Conservation (phyloP, 345 rosid genomes). For the Bruguiera gymnorhiza region DNA sequence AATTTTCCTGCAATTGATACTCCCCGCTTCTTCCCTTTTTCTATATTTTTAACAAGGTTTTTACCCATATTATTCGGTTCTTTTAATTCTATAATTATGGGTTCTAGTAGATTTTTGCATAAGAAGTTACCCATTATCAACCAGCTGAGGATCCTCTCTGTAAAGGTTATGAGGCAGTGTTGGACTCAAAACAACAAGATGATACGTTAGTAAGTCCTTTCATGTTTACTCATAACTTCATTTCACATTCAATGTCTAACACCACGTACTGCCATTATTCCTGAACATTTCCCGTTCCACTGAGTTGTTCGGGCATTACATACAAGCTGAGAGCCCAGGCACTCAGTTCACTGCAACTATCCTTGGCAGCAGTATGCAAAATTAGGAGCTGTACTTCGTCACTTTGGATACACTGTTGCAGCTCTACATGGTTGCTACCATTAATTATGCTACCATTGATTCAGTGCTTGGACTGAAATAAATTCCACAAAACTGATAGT, state of each 20-base stretch:
- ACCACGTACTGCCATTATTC: background rate
- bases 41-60: no score
- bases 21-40: no score
- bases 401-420: constrained; percentile 75
- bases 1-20: no score
- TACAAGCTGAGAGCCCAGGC: constrained; percentile 91
- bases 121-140: constrained; percentile 18
- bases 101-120: no score
- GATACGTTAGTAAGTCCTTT: constrained; percentile 56
- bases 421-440: constrained; percentile 70
- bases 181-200: constrained; percentile 76
- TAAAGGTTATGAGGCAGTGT: constrained; percentile 64
- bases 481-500: no score
- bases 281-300: background rate
- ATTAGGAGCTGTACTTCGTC: constrained; percentile 77
- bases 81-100: no score
- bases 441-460: constrained; percentile 23
- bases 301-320: constrained; percentile 47
- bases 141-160: constrained; percentile 57
- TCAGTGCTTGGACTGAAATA: no score
- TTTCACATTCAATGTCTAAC: background rate
- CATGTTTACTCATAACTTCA: background rate
- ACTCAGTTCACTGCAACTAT: constrained; percentile 47
- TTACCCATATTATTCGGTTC: no score
- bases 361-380: constrained; percentile 84